Percentiles rank a stretch among this genome's conserved stretches.
Evolutionary conservation across 2,329 filamentous ascomycete species (phyloP).

Genomic region (Zarea fungicola): DNA sequence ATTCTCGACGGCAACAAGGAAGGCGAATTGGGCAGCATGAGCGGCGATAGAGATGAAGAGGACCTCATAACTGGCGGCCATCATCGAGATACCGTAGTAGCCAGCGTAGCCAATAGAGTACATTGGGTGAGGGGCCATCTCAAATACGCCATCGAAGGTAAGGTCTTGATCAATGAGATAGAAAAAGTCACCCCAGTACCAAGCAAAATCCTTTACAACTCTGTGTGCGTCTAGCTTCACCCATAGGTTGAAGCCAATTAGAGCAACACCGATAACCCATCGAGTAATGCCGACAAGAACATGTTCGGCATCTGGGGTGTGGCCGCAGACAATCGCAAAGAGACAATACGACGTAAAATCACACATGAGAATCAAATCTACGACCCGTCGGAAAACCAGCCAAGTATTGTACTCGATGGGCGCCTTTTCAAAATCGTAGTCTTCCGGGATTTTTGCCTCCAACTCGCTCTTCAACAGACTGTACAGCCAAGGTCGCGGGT

Average conservation of each 20-base stretch:
- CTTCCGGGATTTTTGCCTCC: conserved; percentile 87
- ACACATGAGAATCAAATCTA: conserved; percentile 97
- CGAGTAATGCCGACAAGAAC: conserved; percentile 63
- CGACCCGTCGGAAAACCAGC: conserved; percentile 90
- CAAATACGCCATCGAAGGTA: conserved; percentile 97
- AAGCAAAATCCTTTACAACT: conserved; percentile 97
- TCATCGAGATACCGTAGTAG: conserved; percentile 96
- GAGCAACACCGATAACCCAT: conserved; percentile 70
- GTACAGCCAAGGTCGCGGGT: conserved; percentile 79
- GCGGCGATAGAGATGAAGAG: conserved; percentile 94
- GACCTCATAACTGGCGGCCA: conserved; percentile 96
- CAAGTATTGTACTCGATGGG: conserved; percentile 99
- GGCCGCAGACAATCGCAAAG: conserved; percentile 84
- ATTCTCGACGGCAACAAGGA: conserved; percentile 87
- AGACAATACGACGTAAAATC: conserved; percentile 96
- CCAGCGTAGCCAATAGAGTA: conserved; percentile 97
- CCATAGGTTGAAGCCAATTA: conserved; percentile 95
- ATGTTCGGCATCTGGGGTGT: conserved; percentile 68
- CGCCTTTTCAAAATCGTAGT: conserved; percentile 90
- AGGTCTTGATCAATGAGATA: conserved; percentile 96
- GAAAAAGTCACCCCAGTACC: conserved; percentile 99
- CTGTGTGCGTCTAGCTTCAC: conserved; percentile 96
- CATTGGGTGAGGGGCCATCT: conserved; percentile 98
- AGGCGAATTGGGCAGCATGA: conserved; percentile 89
- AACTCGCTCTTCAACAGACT: conserved; percentile 80